A percentile compares a stretch with the other conserved stretches of the same genome.
Evolutionary conservation across 1,284 basidiomycete genomes (phyloP).

Genomic region (Ganoderma resinaceum): DNA sequence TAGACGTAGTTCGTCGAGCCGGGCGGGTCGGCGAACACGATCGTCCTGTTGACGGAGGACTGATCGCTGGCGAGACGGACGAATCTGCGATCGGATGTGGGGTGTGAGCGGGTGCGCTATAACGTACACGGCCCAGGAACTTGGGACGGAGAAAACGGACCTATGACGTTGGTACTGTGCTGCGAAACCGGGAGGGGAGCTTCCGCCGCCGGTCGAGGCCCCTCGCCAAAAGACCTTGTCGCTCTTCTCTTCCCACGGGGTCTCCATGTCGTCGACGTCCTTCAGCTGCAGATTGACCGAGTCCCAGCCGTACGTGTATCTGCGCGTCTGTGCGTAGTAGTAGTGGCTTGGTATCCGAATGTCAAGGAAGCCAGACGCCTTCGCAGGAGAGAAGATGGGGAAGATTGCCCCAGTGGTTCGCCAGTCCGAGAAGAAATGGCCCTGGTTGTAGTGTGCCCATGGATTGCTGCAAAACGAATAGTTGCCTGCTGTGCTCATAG

Average conservation of each 20-base stretch:
- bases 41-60: conserved; percentile 62
- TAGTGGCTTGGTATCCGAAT: conserved; percentile 95
- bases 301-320: conserved; percentile 94
- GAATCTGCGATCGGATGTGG: conserved; percentile 55
- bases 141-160: conserved; percentile 43
- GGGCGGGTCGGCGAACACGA: conserved; percentile 81
- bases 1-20: conserved; percentile 66
- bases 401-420: conserved; percentile 85
- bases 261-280: conserved; percentile 82
- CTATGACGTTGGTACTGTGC: conserved; percentile 90
- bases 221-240: conserved; percentile 87
- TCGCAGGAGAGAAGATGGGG: conserved; percentile 91
- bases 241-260: conserved; percentile 81
- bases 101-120: conserved; percentile 8
- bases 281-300: conserved; percentile 71
- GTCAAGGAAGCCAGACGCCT: conserved; percentile 83
- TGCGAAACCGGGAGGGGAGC: conserved; percentile 84
- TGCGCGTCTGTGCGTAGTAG: conserved; percentile 83
- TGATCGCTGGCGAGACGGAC: conserved; percentile 79
- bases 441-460: conserved; percentile 85
- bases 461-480: conserved; percentile 85
- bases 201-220: conserved; percentile 92
- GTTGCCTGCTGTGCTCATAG: conserved; percentile 61
- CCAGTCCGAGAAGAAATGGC: conserved; percentile 97
- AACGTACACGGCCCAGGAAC: neutral